These are phyloP conservation scores for Aspergillus caelatus DNA, from an alignment of 2,329 filamentous ascomycete species.

Conservation along the genomic window DNA sequence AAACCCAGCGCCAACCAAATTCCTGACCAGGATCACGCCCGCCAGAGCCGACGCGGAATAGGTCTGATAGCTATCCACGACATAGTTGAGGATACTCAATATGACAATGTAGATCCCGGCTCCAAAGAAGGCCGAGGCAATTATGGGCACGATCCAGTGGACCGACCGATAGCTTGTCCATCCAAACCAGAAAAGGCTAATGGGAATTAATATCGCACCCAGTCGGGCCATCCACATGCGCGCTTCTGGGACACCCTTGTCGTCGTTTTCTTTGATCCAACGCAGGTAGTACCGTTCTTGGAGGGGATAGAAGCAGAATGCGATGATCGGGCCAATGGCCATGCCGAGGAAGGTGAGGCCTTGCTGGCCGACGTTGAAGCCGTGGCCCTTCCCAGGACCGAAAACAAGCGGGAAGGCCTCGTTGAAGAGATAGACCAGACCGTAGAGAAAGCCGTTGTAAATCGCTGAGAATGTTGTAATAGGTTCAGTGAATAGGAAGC, in stretches of 20 bases:
- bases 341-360: constrained; percentile 62
- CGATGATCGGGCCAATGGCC: constrained; percentile 65
- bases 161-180: constrained; percentile 64
- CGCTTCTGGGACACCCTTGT: constrained; percentile 62
- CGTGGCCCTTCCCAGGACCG: constrained; percentile 63
- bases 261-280: constrained; percentile 46
- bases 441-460: constrained; percentile 67
- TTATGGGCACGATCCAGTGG: constrained; percentile 69
- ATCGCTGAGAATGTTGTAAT: constrained; percentile 32
- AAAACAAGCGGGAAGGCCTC: constrained; percentile 70
- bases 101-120: constrained; percentile 73
- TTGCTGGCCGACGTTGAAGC: constrained; percentile 55
- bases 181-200: constrained; percentile 70
- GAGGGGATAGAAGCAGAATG: constrained; percentile 58
- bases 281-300: constrained; percentile 46
- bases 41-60: constrained; percentile 73
- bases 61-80: constrained; percentile 71
- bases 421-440: constrained; percentile 76
- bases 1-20: constrained; percentile 53
- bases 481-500: constrained; percentile 34
- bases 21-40: constrained; percentile 73
- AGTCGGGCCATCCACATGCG: constrained; percentile 68
- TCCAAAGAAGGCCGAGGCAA: constrained; percentile 66
- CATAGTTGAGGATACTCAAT: constrained; percentile 75
- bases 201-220: constrained; percentile 60